A percentile compares a stretch with the other conserved stretches of the same genome.
Evolutionary conservation across 495 filamentous ascomycete species (phyloP).

Genomic region (Trichoderma gamsii): DNA sequence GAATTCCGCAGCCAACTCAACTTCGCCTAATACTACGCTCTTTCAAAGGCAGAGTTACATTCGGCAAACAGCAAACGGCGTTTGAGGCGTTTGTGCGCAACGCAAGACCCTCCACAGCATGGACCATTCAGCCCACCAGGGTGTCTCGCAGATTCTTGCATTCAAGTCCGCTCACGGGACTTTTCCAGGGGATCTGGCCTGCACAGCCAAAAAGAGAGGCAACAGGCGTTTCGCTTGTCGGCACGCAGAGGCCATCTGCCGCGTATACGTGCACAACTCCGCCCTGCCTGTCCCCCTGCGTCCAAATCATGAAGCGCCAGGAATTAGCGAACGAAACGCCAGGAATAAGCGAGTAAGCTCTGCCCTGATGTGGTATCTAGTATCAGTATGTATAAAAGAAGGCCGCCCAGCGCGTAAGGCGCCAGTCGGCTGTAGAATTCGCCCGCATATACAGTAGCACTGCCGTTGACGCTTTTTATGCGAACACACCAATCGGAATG

Average conservation of each 20-base stretch:
- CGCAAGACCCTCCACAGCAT: not conserved
- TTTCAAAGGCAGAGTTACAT: too few species aligned
- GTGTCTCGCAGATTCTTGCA: not conserved
- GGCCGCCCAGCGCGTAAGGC: not conserved
- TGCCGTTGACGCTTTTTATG: not conserved
- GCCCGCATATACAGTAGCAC: slow-evolving; percentile 2
- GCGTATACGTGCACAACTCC: not conserved
- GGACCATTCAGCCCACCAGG: not conserved
- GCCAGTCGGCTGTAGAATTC: not conserved
- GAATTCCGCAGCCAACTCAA: too few species aligned
- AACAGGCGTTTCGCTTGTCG: not conserved
- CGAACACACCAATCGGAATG: slow-evolving; percentile 8
- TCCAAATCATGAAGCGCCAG: too few species aligned
- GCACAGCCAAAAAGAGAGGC: not conserved
- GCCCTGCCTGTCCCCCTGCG: too few species aligned
- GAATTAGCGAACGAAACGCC: too few species aligned
- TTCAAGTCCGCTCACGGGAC: not conserved
- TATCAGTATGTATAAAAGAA: too few species aligned
- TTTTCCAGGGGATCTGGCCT: not conserved
- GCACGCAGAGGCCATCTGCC: not conserved
- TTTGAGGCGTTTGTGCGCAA: not conserved
- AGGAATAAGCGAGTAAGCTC: too few species aligned
- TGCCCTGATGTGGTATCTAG: too few species aligned
- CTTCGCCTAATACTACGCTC: too few species aligned
- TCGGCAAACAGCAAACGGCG: too few species aligned